A percentile compares a stretch with the other conserved stretches of the same genome.
Conservation (phyloP, 805 yeast species). For the Myxozyma sirexii region DNA sequence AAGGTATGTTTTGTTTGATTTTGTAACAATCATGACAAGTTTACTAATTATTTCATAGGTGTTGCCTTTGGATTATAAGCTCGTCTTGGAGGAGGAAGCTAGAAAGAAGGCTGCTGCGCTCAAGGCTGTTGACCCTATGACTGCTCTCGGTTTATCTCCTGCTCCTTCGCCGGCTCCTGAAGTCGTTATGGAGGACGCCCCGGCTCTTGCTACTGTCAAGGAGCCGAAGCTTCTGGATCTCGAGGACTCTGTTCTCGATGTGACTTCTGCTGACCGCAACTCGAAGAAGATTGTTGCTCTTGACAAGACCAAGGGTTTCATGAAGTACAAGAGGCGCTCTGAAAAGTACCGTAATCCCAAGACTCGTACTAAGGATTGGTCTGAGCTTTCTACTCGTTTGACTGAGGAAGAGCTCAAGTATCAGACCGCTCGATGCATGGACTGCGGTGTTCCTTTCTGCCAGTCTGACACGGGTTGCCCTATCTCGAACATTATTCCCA, state of each 20-base stretch:
- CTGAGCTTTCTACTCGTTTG: constrained; percentile 79
- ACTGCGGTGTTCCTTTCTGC: constrained; percentile 99
- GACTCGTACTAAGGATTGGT: constrained; percentile 85
- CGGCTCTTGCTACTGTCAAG: constrained; percentile 40
- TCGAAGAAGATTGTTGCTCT: constrained; percentile 59
- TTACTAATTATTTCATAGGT: constrained; percentile 7
- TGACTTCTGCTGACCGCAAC: constrained; percentile 64
- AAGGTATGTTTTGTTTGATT: constrained; percentile 79
- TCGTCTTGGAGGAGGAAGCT: constrained; percentile 79
- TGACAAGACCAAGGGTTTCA: constrained; percentile 86
- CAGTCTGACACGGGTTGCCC: constrained; percentile 98
- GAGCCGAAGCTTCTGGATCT: constrained; percentile 85
- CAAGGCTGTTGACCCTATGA: constrained; percentile 46
- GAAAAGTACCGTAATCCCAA: constrained; percentile 82
- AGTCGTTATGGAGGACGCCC: constrained; percentile 82
- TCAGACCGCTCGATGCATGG: constrained; percentile 99
- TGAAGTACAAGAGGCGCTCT: constrained; percentile 87
- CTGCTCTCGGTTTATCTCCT: constrained; percentile 27
- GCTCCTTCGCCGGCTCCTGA: constrained; percentile 44
- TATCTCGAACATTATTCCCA: constrained; percentile 93
- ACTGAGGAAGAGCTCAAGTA: constrained; percentile 81
- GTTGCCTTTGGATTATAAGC: constrained; percentile 87
- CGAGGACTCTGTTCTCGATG: constrained; percentile 83
- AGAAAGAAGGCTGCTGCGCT: constrained; percentile 63
- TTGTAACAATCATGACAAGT: no score